These are phyloP conservation scores for Talaromyces sp. DNA, from an alignment of 2,329 filamentous ascomycete genomes.

Conservation along the genomic window DNA sequence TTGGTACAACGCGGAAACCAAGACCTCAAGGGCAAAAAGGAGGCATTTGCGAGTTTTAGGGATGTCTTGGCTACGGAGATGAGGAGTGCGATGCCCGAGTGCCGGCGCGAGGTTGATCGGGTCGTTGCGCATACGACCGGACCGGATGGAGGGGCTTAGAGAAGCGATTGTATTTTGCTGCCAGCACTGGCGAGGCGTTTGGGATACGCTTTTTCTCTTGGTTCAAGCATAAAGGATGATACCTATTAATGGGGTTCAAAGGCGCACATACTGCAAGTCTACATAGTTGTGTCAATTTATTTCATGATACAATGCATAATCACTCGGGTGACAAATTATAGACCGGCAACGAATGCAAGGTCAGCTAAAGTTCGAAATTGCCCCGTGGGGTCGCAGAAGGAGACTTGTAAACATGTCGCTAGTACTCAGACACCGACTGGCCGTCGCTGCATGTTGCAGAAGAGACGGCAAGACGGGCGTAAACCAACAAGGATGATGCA, in stretches of 20 bases:
- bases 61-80: constrained; percentile 59
- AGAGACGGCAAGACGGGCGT: too few relatives aligned
- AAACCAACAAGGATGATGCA: too few relatives aligned
- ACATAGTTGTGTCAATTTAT: too few relatives aligned
- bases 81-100: constrained; percentile 55
- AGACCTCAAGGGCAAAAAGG: constrained; percentile 57
- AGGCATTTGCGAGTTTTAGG: constrained; percentile 57
- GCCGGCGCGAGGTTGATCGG: constrained; percentile 51
- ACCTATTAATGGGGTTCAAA: background rate
- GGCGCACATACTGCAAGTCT: background rate
- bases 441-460: too few relatives aligned
- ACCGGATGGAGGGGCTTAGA: background rate
- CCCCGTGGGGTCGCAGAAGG: background rate
- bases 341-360: background rate
- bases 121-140: constrained; percentile 42
- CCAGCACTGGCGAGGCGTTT: background rate
- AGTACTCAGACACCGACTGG: background rate
- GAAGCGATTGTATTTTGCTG: background rate
- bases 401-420: background rate
- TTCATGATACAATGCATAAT: too few relatives aligned
- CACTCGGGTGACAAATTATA: background rate
- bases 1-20: constrained; percentile 61
- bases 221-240: background rate
- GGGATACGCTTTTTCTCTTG: background rate
- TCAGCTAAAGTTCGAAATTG: background rate